These are phyloP conservation scores for Grosmannia clavigera DNA, from an alignment of 2,329 filamentous ascomycete species.

Conservation along the genomic window DNA sequence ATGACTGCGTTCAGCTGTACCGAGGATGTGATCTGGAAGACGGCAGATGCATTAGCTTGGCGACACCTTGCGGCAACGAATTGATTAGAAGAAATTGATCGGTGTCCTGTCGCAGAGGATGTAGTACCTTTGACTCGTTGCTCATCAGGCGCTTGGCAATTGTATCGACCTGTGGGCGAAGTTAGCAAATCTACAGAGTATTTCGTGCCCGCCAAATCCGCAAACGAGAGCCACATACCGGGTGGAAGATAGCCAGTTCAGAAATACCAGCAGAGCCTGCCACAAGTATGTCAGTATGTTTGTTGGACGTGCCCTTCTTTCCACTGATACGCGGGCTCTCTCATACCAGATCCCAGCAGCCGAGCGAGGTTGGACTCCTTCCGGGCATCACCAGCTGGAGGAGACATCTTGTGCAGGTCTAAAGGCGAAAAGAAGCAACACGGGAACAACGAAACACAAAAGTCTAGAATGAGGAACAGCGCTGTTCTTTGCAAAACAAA, in stretches of 20 bases:
- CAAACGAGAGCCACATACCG: slow-evolving; percentile 38
- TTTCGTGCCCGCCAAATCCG: background rate
- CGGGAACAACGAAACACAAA: background rate
- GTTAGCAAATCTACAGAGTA: slow-evolving; percentile 10
- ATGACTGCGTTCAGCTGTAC: slow-evolving; percentile 77
- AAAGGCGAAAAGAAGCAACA: background rate
- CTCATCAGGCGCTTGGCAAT: slow-evolving; percentile 99
- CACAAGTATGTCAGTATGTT: slow-evolving; percentile 12
- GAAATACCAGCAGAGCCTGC: slow-evolving; percentile 84
- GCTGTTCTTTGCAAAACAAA: background rate
- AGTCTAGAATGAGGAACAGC: background rate
- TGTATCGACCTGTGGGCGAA: slow-evolving; percentile 64
- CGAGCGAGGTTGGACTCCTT: slow-evolving; percentile 83
- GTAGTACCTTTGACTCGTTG: slow-evolving; percentile 66
- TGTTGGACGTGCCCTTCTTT: background rate
- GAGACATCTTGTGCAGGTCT: slow-evolving; percentile 41
- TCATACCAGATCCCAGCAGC: slow-evolving; percentile 76
- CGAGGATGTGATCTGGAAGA: slow-evolving; percentile 37
- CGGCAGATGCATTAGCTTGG: background rate
- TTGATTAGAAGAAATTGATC: background rate
- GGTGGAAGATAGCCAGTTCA: slow-evolving; percentile 86
- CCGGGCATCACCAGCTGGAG: slow-evolving; percentile 39
- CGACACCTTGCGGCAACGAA: background rate
- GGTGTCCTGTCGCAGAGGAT: background rate
- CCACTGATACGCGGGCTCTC: background rate